These are phyloP conservation scores for Talaromyces thailandensis DNA, from an alignment of 495 filamentous ascomycete genomes.

Conservation along the genomic window DNA sequence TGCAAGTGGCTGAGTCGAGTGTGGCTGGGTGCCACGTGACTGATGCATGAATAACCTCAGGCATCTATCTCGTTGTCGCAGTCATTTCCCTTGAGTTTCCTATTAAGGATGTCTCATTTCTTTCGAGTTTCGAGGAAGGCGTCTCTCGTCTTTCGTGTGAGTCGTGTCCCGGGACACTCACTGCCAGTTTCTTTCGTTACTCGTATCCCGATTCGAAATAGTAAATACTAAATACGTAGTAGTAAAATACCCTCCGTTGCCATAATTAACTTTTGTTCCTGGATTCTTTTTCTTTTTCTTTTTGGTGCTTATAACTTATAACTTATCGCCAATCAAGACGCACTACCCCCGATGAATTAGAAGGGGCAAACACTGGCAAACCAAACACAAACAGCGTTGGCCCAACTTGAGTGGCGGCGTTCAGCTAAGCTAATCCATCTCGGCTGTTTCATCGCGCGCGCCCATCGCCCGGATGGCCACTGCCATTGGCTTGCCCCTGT, in stretches of 20 bases:
- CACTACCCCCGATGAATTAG: too few relatives aligned
- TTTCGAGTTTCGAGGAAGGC: not conserved
- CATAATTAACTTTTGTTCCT: not conserved
- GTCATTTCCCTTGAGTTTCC: not conserved
- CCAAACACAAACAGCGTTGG: not conserved
- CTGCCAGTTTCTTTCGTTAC: too few relatives aligned
- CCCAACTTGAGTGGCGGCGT: not conserved
- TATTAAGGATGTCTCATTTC: not conserved
- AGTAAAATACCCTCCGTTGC: not conserved
- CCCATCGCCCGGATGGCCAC: not conserved
- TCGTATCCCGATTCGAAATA: too few relatives aligned
- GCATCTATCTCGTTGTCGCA: too few relatives aligned
- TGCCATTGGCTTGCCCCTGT: constrained; percentile 1
- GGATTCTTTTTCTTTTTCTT: not conserved
- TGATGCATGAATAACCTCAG: not conserved
- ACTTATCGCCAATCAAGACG: not conserved
- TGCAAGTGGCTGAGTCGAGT: not conserved
- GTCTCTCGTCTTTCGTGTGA: not conserved
- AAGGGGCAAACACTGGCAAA: too few relatives aligned
- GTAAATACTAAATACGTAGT: too few relatives aligned
- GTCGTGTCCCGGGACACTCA: too few relatives aligned
- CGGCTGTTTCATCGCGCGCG: constrained; percentile 1
- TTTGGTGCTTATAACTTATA: too few relatives aligned
- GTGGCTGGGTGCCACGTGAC: not conserved
- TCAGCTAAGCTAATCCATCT: not conserved